Percentiles rank a stretch among this genome's conserved stretches.
Evolutionary conservation across 768 basidiomycete species (phyloP).

Genomic region (Lactifluus subvellereus): DNA sequence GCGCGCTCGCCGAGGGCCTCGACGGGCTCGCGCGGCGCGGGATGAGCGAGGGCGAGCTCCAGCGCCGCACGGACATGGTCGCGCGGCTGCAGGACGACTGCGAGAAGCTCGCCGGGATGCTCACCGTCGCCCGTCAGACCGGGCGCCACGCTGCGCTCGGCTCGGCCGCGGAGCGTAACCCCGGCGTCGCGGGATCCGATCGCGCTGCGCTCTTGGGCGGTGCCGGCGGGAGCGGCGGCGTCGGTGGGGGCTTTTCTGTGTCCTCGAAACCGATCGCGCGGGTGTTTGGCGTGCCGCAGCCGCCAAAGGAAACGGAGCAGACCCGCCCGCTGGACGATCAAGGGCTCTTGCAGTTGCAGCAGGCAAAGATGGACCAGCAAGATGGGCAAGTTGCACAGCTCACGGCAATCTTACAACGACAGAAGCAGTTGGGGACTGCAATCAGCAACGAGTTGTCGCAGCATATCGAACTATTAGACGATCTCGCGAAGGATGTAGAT

Average conservation of each 20-base stretch:
- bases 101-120: constrained; percentile 81
- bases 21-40: constrained; percentile 58
- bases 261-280: constrained; percentile 47
- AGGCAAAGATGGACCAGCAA: constrained; percentile 75
- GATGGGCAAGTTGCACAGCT: constrained; percentile 76
- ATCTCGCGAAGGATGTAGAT: constrained; percentile 71
- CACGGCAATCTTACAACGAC: constrained; percentile 75
- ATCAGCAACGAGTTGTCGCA: constrained; percentile 75
- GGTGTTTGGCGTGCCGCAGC: constrained; percentile 68
- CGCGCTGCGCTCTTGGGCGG: constrained; percentile 52
- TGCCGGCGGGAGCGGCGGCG: neutral
- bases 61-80: constrained; percentile 84
- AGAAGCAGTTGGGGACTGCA: constrained; percentile 80
- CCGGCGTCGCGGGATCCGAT: constrained; percentile 49
- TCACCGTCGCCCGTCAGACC: constrained; percentile 62
- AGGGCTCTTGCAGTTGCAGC: constrained; percentile 75
- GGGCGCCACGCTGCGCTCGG: constrained; percentile 33
- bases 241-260: neutral
- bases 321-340: constrained; percentile 85
- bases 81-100: constrained; percentile 85
- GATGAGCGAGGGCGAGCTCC: constrained; percentile 88
- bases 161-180: constrained; percentile 35
- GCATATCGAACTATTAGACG: constrained; percentile 85
- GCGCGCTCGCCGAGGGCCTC: constrained; percentile 62
- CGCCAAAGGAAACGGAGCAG: constrained; percentile 67